Evolutionary conservation across 352 stramenopile genomes (phyloP), one percentile per base, ranked within the genome.

Genomic region (Phytopythium montanum): DNA sequence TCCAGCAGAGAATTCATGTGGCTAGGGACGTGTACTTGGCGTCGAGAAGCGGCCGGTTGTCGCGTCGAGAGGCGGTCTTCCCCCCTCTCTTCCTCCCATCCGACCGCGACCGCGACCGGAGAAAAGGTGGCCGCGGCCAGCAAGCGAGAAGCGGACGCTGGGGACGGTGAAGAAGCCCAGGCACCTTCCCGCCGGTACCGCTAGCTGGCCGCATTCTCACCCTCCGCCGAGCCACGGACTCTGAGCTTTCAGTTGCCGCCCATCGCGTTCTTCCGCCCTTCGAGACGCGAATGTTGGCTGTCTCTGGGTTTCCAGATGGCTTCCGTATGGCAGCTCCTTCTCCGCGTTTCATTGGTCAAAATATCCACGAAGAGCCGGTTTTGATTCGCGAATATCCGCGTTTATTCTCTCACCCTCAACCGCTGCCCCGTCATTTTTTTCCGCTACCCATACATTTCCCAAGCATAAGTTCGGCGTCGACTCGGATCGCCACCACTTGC

Each of bases 371-470:
- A 50, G 42, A 50, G 42, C 42, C 42, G 42, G 42, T 50, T 31
- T 10, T 50, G 42, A 50, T 50, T 50, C 42, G 42, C 42, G 42
- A 31, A 50, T 31, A 50, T 50, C 26, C 42, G 42, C n/a, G n/a
- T n/a, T n/a, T n/a, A n/a, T n/a, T n/a, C n/a, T n/a, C n/a, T n/a
- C 39, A 19, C 39, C 5, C 39, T 45, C n/a, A 50, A 7, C 41
- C 12, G 6, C 41, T n/a, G 41, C 41, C 41, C n/a, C 41, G 41
- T 48, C 42, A 50, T 50, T 31, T 31, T 50, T 31, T 28, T 10
- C 42, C 8, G 21, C 42, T 3, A 0, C 42, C 13, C 42, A 31
- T 50, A 31, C 42, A 50, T 31, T 50, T 31, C 9, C n/a, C 42
- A 28, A 48, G 41, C 28, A 1, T 18, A 48, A 48, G 9, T 3